Base-by-base conservation (phyloP, 768 basidiomycete genomes). In the Guyanaporus albipodus region DNA sequence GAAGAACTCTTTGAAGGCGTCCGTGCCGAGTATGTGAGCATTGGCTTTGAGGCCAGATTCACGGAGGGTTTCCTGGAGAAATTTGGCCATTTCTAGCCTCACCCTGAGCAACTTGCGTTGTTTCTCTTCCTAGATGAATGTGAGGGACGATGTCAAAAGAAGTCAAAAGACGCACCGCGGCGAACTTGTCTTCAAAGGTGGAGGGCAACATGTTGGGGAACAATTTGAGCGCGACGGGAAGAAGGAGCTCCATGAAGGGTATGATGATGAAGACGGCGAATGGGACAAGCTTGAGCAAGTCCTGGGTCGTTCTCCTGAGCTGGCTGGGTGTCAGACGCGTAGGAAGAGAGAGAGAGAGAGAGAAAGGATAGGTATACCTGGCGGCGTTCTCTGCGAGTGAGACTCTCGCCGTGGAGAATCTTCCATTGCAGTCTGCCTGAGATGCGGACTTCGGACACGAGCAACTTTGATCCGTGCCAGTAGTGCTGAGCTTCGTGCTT, bases 1-100 rank as follows among this genome's bases (percentile, higher is more conserved):
- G 85, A 99, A 99, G 73, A 99, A 99, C 67, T 95, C 92, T 64
- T 97, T 97, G 80, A 99, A 99, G 32, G 92, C 90, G 44, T 96
- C 94, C 33, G 80, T 87, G 52, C 91, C 88, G 48, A 97, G 82
- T 48, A 99, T 96, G 62, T 95, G 92, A 17, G 86, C 83, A 50
- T 90, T 91, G 8, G 91, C 91, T 66, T 90, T 93, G 49, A 97
- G 74, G 31, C 91, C 92, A 2, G 88, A 91, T 70, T 97, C 96
- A 31, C 91, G 82, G 36, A 99, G 78, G 0, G 96, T 98, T 67
- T 99, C 96, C 59, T 97, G 95, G 21, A 99, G 75, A 76, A 98
- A 99, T 63, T 99, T 98, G 58, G 96, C 96, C 95, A 97, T 98
- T 66, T 96, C 94, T 28, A 99, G 75, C 48, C 95, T 79, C 22